phyloP scores from a whole-genome alignment of 805 yeast species.

The Pichia heedii region DNA sequence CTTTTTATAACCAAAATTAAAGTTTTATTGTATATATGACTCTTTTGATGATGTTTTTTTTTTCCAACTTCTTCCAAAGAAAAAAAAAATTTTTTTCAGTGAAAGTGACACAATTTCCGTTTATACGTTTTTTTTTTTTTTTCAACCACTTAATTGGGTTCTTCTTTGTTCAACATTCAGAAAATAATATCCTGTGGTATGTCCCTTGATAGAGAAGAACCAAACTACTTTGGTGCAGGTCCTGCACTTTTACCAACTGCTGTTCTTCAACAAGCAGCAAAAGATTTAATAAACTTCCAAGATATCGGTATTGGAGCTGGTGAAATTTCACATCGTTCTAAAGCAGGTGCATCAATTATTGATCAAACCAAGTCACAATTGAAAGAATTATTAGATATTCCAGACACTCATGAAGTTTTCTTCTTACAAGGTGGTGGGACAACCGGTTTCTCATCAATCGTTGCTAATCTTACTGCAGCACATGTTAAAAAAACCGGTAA shows the following conservation, averaged over 20 bases:
- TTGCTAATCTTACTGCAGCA: constrained; percentile 72
- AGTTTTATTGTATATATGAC: too few species aligned
- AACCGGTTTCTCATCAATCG: constrained; percentile 84
- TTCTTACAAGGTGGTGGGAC: constrained; percentile 99
- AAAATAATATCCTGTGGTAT: too few species aligned
- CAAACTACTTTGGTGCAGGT: constrained; percentile 95
- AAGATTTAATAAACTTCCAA: constrained; percentile 66
- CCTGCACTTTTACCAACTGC: constrained; percentile 85
- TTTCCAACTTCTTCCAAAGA: too few species aligned
- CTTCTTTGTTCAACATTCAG: too few species aligned
- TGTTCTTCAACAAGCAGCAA: constrained; percentile 83
- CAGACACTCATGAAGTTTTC: constrained; percentile 89
- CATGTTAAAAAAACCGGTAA: constrained; percentile 58
- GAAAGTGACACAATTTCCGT: too few species aligned
- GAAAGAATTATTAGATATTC: constrained; percentile 57
- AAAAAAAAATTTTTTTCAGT: too few species aligned
- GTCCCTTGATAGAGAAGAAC: constrained; percentile 55
- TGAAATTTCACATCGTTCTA: constrained; percentile 92
- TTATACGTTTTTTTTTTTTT: too few species aligned
- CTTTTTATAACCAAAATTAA: too few species aligned
- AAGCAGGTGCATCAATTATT: constrained; percentile 68
- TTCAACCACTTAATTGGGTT: too few species aligned
- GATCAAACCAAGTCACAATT: constrained; percentile 67
- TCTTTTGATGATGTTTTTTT: too few species aligned
- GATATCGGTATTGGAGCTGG: constrained; percentile 79